These are phyloP conservation scores for Tritrichomonas foetus DNA, from an alignment of 208 protist species.

Conservation along the genomic window DNA sequence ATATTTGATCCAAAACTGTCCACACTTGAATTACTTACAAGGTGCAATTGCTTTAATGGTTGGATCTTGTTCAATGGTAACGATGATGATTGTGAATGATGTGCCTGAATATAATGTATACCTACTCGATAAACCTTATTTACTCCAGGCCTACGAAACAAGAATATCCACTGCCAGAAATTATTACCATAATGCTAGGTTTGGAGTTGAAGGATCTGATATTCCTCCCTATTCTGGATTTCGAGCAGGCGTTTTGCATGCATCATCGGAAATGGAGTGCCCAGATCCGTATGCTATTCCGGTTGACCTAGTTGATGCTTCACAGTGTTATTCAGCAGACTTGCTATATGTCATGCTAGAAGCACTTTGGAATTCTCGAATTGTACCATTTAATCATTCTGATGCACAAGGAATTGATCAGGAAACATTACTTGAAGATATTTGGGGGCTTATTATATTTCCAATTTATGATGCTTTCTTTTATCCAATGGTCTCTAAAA, in stretches of 20 bases:
- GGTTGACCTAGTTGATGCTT: not conserved
- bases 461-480: not conserved
- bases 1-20: not conserved
- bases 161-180: not conserved
- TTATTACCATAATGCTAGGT: not conserved
- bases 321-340: not conserved
- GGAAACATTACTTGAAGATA: not conserved
- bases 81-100: not conserved
- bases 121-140: not conserved
- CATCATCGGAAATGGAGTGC: too few species aligned
- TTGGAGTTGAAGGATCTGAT: not conserved
- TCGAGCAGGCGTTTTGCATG: not conserved
- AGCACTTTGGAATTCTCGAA: too few species aligned
- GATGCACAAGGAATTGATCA: not conserved
- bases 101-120: not conserved
- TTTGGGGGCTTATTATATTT: not conserved
- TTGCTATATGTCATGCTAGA: not conserved
- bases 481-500: not conserved
- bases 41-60: not conserved
- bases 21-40: not conserved
- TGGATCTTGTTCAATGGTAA: not conserved
- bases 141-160: not conserved
- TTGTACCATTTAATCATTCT: not conserved
- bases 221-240: not conserved
- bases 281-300: too few species aligned